A percentile compares a stretch with the other conserved stretches of the same genome.
Evolutionary conservation across 2,329 filamentous ascomycete species (phyloP).

Genomic region (Malbranchea cinnamomea): DNA sequence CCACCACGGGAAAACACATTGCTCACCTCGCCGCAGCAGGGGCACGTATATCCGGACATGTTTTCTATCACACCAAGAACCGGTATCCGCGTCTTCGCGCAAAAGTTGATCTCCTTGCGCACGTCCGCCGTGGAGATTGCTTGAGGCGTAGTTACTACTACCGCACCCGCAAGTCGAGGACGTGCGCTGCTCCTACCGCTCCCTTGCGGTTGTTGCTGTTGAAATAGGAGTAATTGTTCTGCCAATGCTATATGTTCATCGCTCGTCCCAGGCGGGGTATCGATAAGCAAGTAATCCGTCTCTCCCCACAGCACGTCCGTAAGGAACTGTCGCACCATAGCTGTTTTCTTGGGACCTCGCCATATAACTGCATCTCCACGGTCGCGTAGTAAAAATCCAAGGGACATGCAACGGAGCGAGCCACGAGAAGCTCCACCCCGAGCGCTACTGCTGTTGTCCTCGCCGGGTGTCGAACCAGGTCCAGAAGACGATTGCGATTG

Average conservation of each 20-base stretch:
- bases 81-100: slow-evolving; percentile 62
- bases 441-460: no score
- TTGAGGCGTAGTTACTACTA: slow-evolving; percentile 92
- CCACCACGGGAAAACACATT: slow-evolving; percentile 89
- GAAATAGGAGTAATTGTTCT: slow-evolving; percentile 54
- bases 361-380: slow-evolving; percentile 89
- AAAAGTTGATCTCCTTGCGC: slow-evolving; percentile 89
- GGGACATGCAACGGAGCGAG: slow-evolving; percentile 59
- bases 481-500: no score
- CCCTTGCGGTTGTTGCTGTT: slow-evolving; percentile 1
- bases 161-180: slow-evolving; percentile 66
- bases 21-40: slow-evolving; percentile 64
- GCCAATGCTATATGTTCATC: slow-evolving; percentile 95
- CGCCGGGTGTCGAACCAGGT: no score
- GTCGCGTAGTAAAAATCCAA: slow-evolving; percentile 74
- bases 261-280: slow-evolving; percentile 89
- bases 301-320: slow-evolving; percentile 77
- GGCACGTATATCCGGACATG: slow-evolving; percentile 49
- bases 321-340: slow-evolving; percentile 94
- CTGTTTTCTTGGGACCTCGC: slow-evolving; percentile 96
- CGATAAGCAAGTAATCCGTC: slow-evolving; percentile 84
- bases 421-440: no score
- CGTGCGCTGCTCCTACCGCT: slow-evolving; percentile 4
- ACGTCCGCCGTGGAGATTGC: slow-evolving; percentile 89
- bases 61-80: slow-evolving; percentile 90